Evolutionary conservation across 306 rosid genomes (phyloP).

Genomic region (Castanea sativa): DNA sequence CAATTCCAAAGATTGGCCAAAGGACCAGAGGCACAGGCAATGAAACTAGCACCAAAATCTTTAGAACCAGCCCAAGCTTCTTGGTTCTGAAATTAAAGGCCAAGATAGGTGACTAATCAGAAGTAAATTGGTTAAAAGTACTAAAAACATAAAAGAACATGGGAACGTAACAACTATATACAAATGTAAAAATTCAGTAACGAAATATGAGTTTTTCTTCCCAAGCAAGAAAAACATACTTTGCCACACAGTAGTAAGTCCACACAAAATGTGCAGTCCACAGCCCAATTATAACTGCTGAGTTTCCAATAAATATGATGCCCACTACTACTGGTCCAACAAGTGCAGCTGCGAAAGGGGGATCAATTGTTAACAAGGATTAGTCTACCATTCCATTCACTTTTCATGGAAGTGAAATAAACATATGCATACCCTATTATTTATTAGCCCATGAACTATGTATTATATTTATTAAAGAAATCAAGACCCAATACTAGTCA

Average conservation of each 20-base stretch:
- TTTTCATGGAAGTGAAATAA: background rate
- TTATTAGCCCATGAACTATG: no score
- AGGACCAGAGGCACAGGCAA: conserved; percentile 64
- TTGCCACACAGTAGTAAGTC: conserved; percentile 63
- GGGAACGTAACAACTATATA: background rate
- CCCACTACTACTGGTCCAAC: conserved; percentile 46
- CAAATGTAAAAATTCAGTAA: background rate
- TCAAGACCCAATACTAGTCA: no score
- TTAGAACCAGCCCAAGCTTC: conserved; percentile 62
- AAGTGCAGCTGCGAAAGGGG: conserved; percentile 37
- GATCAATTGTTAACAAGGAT: background rate
- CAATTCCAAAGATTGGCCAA: conserved; percentile 56
- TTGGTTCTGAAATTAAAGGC: conserved; percentile 51
- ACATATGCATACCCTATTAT: no score
- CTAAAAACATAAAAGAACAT: background rate
- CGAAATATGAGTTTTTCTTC: no score
- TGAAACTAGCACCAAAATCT: conserved; percentile 45
- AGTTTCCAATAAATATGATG: conserved; percentile 57
- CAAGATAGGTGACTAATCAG: background rate
- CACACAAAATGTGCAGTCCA: conserved; percentile 74
- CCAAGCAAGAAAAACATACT: conserved; percentile 35
- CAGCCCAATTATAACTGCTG: conserved; percentile 58
- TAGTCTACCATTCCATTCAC: background rate
- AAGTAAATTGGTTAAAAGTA: background rate
- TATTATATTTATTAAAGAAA: no score